Base-by-base conservation (phyloP, 2,329 filamentous ascomycete genomes). In the Epichloe gansuensis region DNA sequence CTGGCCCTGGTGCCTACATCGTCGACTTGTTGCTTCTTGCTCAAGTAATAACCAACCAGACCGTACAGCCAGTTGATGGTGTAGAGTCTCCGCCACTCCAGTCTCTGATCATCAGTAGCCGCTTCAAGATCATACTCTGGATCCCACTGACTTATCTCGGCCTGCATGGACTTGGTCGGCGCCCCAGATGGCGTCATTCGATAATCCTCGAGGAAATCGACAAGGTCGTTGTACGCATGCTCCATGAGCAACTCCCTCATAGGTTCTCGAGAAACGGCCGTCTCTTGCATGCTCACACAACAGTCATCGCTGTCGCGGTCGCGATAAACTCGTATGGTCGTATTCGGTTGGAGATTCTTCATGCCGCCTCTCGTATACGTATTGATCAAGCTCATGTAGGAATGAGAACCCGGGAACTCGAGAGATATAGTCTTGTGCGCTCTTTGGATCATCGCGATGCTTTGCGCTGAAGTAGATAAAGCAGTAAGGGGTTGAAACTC, bases 31-130 rank as follows among this genome's bases (percentile, higher is more conserved):
- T 21, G 21, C 17, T 31, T 41, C 11, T 15, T 9, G 1, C 4
- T 56, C 0, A 70, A 71, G 51, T 67, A 74, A 4, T 72, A 27
- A 49, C 74, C 76, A 56, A 77, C 70, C 5, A 77, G 56, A 51
- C 76, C 72, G 53, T 76, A 77, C 0, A 78, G 66, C 73, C 73
- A 76, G 53, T 71, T 74, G 54, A 77, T 74, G 2, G 70, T 74
- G 50, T 74, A 77, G 0, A 60, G 56, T 2, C 72, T 69, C 6
- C 74, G 71, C 74, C 74, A 78, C 8, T 64, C 60, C 3, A 72
- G 40, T 23, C 70, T 60, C 48, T 75, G 58, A 5, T 69, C 59
- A 9, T 67, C 59, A n/a, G 59, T 72, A 0, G 68, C 69, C 2
- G 46, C 44, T 49, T 61, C 55, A 6, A 75, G 59, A 51, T 74